phyloP scores from a whole-genome alignment of 139 green algal genomes.

The Edaphochlamys debaryana region DNA sequence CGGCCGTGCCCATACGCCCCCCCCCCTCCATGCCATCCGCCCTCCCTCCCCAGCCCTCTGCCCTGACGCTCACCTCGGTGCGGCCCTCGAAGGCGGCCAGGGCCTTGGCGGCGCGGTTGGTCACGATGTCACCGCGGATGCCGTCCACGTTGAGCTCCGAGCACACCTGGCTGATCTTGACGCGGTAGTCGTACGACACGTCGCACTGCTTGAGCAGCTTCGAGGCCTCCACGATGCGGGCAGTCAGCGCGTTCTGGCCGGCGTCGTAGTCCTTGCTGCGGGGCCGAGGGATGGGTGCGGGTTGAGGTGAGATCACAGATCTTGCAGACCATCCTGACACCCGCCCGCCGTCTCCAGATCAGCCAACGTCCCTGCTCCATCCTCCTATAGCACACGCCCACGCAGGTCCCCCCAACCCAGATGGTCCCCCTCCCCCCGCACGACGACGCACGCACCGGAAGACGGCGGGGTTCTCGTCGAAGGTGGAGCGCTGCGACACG shows the following conservation, averaged over 20 bases:
- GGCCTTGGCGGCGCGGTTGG: slow-evolving; percentile 86
- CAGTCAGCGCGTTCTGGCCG: slow-evolving; percentile 56
- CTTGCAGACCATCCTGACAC: too few relatives aligned
- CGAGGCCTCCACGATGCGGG: slow-evolving; percentile 61
- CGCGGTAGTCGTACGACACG: slow-evolving; percentile 66
- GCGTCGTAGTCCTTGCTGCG: slow-evolving; percentile 37
- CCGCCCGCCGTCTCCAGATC: too few relatives aligned
- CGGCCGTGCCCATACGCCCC: too few relatives aligned
- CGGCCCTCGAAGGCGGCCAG: slow-evolving; percentile 85
- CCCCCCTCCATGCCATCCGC: too few relatives aligned
- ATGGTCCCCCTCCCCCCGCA: too few relatives aligned
- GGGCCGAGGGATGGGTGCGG: neutral
- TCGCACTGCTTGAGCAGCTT: slow-evolving; percentile 52
- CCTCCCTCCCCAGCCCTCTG: too few relatives aligned
- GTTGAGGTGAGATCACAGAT: slow-evolving; percentile 6
- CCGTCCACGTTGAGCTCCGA: slow-evolving; percentile 92
- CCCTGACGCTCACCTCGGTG: slow-evolving; percentile 48
- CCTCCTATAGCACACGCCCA: too few relatives aligned
- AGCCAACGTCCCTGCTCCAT: too few relatives aligned
- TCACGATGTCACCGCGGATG: slow-evolving; percentile 95
- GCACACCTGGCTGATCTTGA: slow-evolving; percentile 79
- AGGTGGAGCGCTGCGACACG: slow-evolving; percentile 86
- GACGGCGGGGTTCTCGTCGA: slow-evolving; percentile 79
- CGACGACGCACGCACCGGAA: too few relatives aligned
- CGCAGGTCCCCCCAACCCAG: too few relatives aligned